A percentile compares a stretch with the other conserved stretches of the same genome.
Evolutionary conservation across 495 filamentous ascomycete species (phyloP).

Genomic region (Penicillium egyptiacum): DNA sequence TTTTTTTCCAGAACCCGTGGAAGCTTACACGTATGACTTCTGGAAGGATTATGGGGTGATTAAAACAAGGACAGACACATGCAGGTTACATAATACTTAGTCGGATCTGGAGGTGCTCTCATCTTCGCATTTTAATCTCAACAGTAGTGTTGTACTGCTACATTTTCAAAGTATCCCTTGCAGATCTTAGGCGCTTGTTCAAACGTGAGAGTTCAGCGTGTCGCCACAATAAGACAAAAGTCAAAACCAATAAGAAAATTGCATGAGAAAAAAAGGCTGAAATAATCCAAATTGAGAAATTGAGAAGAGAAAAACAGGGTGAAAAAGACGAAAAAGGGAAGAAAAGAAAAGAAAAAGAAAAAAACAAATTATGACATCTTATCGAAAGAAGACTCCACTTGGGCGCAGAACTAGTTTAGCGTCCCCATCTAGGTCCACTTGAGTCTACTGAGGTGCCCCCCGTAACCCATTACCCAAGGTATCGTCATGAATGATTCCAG

Average conservation of each 20-base stretch:
- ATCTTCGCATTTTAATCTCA: background rate
- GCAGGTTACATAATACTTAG: background rate
- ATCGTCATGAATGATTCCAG: slow-evolving; percentile 11
- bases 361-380: slow-evolving; percentile 11
- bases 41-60: slow-evolving; percentile 10
- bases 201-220: slow-evolving; percentile 9
- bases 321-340: background rate
- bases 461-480: slow-evolving; percentile 10
- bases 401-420: slow-evolving; percentile 10
- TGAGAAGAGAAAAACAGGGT: background rate
- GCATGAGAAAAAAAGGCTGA: background rate
- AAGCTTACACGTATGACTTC: slow-evolving; percentile 14
- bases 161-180: slow-evolving; percentile 3
- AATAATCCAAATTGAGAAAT: background rate
- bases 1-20: slow-evolving; percentile 10
- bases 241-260: slow-evolving; percentile 1
- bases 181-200: slow-evolving; percentile 12
- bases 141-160: background rate
- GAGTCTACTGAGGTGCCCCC: background rate
- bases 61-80: slow-evolving; percentile 2
- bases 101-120: too few relatives aligned
- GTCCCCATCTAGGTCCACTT: background rate
- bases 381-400: slow-evolving; percentile 11
- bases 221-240: slow-evolving; percentile 2
- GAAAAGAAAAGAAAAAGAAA: background rate